Evolutionary conservation across 2,329 filamentous ascomycete genomes (phyloP).

Genomic region (Teratosphaeria nubilosa): DNA sequence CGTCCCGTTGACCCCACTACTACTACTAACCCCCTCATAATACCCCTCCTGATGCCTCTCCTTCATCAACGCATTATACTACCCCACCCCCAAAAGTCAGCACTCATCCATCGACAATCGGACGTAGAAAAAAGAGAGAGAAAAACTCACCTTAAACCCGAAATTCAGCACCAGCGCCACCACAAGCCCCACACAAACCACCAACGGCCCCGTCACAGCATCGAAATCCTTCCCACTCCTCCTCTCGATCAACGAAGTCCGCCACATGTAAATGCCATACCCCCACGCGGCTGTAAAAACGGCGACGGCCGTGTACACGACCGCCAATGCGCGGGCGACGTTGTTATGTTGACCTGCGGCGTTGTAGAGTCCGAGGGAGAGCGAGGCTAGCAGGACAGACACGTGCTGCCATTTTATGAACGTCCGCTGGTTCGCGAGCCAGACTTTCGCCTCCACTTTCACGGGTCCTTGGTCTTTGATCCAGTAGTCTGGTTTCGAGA

Average conservation of each 20-base stretch:
- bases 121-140: no score
- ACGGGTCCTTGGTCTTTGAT: conserved; percentile 91
- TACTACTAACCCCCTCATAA: no score
- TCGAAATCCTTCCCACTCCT: conserved; percentile 91
- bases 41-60: no score
- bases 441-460: conserved; percentile 93
- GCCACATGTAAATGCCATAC: conserved; percentile 67
- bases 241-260: conserved; percentile 69
- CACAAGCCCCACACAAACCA: conserved; percentile 71
- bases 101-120: no score
- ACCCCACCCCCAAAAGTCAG: no score
- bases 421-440: conserved; percentile 95
- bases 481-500: conserved; percentile 75
- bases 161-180: conserved; percentile 79
- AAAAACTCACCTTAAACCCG: conserved; percentile 58
- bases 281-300: conserved; percentile 81
- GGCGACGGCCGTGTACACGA: conserved; percentile 73
- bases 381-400: conserved; percentile 69
- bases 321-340: conserved; percentile 68
- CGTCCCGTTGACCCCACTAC: no score
- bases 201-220: conserved; percentile 71
- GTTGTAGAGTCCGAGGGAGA: conserved; percentile 80
- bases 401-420: conserved; percentile 99
- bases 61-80: no score
- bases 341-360: conserved; percentile 65